Percentiles rank a stretch among this genome's conserved stretches.
phyloP scores from a whole-genome alignment of 2,329 filamentous ascomycete species.

The Talaromyces amestolkiae region DNA sequence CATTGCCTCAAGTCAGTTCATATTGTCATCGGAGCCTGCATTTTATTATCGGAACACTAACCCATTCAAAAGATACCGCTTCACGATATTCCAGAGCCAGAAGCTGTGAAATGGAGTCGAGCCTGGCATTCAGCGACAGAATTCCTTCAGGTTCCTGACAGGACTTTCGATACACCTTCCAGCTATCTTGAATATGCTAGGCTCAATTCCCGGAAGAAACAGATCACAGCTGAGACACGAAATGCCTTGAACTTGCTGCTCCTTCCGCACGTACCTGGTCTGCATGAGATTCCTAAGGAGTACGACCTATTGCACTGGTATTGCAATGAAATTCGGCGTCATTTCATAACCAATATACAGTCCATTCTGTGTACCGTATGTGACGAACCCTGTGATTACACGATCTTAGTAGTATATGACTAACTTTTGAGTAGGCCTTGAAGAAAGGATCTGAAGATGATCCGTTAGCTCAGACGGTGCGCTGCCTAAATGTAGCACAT shows the following conservation, averaged over 20 bases:
- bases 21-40: background rate
- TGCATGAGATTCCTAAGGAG: constrained; percentile 22
- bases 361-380: constrained; percentile 35
- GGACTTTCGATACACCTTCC: constrained; percentile 31
- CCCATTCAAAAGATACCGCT: background rate
- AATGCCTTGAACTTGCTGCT: constrained; percentile 37
- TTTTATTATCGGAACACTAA: background rate
- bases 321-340: constrained; percentile 42
- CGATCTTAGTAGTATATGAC: background rate
- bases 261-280: constrained; percentile 23
- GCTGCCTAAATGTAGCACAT: constrained; percentile 36
- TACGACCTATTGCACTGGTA: constrained; percentile 44
- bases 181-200: constrained; percentile 26
- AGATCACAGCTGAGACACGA: constrained; percentile 30
- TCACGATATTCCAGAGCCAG: constrained; percentile 23
- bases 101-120: constrained; percentile 38
- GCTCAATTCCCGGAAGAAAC: constrained; percentile 26
- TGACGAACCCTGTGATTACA: background rate
- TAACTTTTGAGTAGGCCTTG: constrained; percentile 25
- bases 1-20: background rate
- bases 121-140: constrained; percentile 43
- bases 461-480: constrained; percentile 33
- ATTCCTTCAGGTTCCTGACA: constrained; percentile 40
- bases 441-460: constrained; percentile 25
- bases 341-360: constrained; percentile 42